These are phyloP conservation scores for Tetrapisispora namnaoensis DNA, from an alignment of 805 yeast species.

Conservation along the genomic window DNA sequence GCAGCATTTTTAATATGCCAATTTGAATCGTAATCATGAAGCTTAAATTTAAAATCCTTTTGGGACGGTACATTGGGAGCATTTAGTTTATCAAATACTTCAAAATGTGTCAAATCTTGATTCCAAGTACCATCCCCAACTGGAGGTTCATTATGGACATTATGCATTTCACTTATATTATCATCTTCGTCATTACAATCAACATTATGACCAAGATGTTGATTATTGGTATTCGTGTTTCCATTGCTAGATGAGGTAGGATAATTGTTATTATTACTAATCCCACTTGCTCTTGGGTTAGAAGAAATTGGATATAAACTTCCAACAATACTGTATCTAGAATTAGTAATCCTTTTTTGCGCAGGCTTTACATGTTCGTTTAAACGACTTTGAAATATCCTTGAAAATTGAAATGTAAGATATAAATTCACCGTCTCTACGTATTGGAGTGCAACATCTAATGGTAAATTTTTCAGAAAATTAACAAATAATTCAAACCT, in stretches of 20 bases:
- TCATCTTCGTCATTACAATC: neutral
- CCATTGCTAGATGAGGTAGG: neutral
- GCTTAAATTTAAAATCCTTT: conserved; percentile 19
- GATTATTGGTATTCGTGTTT: neutral
- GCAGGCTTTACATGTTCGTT: neutral
- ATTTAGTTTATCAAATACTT: neutral
- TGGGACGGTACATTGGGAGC: neutral
- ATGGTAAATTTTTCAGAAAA: conserved; percentile 21
- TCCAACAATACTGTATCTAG: neutral
- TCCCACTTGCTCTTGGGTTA: neutral
- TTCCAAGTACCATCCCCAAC: neutral
- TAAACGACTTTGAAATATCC: conserved; percentile 28
- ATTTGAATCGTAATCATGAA: conserved; percentile 52
- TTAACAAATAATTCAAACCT: neutral
- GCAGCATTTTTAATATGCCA: conserved; percentile 76
- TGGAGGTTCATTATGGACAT: neutral
- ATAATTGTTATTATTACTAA: neutral
- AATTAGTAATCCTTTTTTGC: neutral
- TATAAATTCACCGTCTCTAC: conserved; percentile 66
- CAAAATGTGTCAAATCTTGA: neutral
- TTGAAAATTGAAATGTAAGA: conserved; percentile 64
- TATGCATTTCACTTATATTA: neutral
- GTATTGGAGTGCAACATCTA: conserved; percentile 37
- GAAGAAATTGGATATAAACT: neutral
- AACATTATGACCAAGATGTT: neutral